Evolutionary conservation across 495 filamentous ascomycete genomes (phyloP).

Genomic region (Aspergillus panamensis): DNA sequence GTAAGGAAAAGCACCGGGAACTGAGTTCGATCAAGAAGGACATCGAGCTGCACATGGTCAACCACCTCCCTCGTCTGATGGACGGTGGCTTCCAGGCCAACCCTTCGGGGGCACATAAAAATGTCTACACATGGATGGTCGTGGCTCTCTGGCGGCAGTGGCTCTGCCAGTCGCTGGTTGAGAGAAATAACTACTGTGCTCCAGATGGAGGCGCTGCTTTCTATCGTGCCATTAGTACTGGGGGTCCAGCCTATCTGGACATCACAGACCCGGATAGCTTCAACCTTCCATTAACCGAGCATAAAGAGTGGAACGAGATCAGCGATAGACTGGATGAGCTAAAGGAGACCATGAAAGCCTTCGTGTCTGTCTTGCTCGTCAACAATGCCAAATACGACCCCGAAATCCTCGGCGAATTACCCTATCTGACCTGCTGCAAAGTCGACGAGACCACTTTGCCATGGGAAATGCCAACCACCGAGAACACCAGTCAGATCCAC

Average conservation of each 20-base stretch:
- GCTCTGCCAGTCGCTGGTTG: conserved; percentile 17
- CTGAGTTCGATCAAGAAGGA: conserved; percentile 7
- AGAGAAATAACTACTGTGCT: conserved; percentile 20
- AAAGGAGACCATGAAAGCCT: conserved; percentile 26
- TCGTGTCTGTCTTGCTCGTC: conserved; percentile 24
- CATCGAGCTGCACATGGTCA: conserved; percentile 26
- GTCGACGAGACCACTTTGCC: conserved; percentile 31
- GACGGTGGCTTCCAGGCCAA: neutral
- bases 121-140: conserved; percentile 35
- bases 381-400: conserved; percentile 23
- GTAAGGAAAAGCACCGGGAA: conserved; percentile 19
- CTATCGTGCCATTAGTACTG: conserved; percentile 28
- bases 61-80: conserved; percentile 16
- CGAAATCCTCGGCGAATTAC: conserved; percentile 17
- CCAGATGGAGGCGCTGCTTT: conserved; percentile 33
- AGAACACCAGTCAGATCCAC: neutral
- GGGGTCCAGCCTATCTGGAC: conserved; percentile 24
- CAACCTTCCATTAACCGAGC: conserved; percentile 26
- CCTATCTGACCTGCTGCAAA: conserved; percentile 36
- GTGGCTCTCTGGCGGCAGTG: conserved; percentile 30
- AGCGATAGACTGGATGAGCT: conserved; percentile 48
- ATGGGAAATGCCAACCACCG: conserved; percentile 16
- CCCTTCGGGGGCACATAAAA: conserved; percentile 5
- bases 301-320: conserved; percentile 21
- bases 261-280: conserved; percentile 9